Evolutionary conservation across 2,329 filamentous ascomycete species (phyloP).

Genomic region (Ophidiomyces ophidiicola): DNA sequence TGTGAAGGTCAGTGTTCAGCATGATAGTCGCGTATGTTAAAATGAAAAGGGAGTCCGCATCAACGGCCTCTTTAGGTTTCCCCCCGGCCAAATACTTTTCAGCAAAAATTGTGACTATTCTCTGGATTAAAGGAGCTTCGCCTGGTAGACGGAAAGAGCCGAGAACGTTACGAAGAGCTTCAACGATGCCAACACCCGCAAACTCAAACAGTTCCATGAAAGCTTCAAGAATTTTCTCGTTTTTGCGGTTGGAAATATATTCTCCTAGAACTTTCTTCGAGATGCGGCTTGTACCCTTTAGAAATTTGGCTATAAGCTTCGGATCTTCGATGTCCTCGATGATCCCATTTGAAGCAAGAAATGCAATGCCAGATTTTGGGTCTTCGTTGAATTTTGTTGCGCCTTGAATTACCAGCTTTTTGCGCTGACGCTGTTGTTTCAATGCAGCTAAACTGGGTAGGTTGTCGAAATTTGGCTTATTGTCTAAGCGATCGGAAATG

Average conservation of each 20-base stretch:
- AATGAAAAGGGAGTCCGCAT: constrained; percentile 80
- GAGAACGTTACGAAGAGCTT: constrained; percentile 74
- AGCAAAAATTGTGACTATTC: constrained; percentile 77
- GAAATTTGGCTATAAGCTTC: constrained; percentile 66
- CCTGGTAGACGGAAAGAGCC: constrained; percentile 88
- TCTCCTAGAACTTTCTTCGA: constrained; percentile 88
- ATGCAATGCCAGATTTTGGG: constrained; percentile 77
- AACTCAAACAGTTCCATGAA: constrained; percentile 89
- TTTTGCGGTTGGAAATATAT: constrained; percentile 80
- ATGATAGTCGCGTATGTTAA: constrained; percentile 95
- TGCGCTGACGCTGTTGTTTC: constrained; percentile 60
- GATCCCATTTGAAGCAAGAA: constrained; percentile 71
- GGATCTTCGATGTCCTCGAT: constrained; percentile 66
- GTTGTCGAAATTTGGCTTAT: constrained; percentile 51
- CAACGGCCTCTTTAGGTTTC: constrained; percentile 60
- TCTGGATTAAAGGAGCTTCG: constrained; percentile 82
- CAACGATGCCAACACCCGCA: constrained; percentile 70
- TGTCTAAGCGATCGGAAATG: constrained; percentile 71
- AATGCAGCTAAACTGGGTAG: constrained; percentile 55
- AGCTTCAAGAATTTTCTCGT: constrained; percentile 69
- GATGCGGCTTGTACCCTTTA: constrained; percentile 74
- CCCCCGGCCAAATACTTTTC: constrained; percentile 67
- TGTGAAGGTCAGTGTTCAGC: constrained; percentile 94
- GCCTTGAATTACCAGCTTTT: constrained; percentile 80
- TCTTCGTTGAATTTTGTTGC: constrained; percentile 90